phyloP scores from a whole-genome alignment of 129 eudicot genomes.

The Helianthus tuberosus region DNA sequence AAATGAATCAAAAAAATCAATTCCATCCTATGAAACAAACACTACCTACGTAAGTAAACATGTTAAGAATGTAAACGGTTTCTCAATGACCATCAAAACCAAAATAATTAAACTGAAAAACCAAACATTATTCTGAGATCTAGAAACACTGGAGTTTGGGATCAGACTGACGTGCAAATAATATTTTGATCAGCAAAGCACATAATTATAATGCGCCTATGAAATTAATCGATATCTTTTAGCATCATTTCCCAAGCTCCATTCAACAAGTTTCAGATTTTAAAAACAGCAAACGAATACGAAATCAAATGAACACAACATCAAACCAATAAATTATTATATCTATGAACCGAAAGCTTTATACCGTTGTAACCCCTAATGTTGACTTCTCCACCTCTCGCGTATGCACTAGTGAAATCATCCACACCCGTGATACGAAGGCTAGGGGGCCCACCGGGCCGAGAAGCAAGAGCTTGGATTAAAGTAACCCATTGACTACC shows the following conservation, averaged over 20 bases:
- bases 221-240: slow-evolving; percentile 29
- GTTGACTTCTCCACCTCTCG: slow-evolving; percentile 15
- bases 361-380: not conserved
- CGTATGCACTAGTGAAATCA: slow-evolving; percentile 18
- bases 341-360: not conserved
- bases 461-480: slow-evolving; percentile 23
- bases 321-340: not conserved
- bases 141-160: not conserved
- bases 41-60: too few relatives aligned
- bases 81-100: too few relatives aligned
- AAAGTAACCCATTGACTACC: slow-evolving; percentile 23
- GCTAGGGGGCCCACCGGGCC: slow-evolving; percentile 22
- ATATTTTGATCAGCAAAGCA: slow-evolving; percentile 28
- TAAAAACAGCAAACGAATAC: too few relatives aligned
- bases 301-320: not conserved
- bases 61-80: too few relatives aligned
- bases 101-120: not conserved
- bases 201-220: slow-evolving; percentile 14
- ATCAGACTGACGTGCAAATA: slow-evolving; percentile 41
- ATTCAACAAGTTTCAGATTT: not conserved
- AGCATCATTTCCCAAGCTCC: slow-evolving; percentile 34
- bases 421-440: slow-evolving; percentile 20
- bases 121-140: not conserved
- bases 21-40: too few relatives aligned
- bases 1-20: too few relatives aligned